Evolutionary conservation across 2,329 filamentous ascomycete species (phyloP), one percentile per base, ranked within the genome.

Genomic region (Talaromyces sp.): DNA sequence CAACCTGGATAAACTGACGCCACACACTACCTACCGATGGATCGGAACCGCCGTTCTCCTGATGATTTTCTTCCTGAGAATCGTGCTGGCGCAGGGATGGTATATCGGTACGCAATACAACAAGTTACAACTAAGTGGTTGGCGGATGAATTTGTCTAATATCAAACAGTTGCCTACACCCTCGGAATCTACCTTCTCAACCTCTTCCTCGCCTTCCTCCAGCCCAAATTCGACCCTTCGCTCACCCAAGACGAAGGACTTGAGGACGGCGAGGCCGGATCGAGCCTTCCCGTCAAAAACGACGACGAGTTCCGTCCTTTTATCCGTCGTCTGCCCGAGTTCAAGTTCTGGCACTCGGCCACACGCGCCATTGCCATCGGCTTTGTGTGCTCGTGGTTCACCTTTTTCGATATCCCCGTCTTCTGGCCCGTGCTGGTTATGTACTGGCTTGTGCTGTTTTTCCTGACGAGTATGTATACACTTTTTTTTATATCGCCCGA

Each of bases 261-360:
- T 84, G 95, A 99, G 78, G 93, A 97, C 70, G 95, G 95, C 64
- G 85, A 91, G 17, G 56, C 60, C 13, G 86, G 87, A 59, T 86
- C 86, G 28, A 73, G 70, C 62, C 86, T 99, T 51, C 95, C 95
- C 27, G 98, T 92, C 62, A 97, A 96, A 81, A 88, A 92, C 70
- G 93, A 98, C 73, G 93, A 99, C 73, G 95, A 99, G 81, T 99
- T 99, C 83, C 88, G 92, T 66, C 95, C 95, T 3, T 99, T 99
- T 73, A 97, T 99, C 75, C 87, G 95, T 72, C 86, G 95, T 63
- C 86, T 99, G 27, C 95, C 95, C 60, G 95, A 99, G 80, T 99
- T 99, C 85, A 99, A 99, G 85, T 99, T 99, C 83, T 99, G 95
- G 95, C 92, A 97, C 81, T 90, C 91, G 71, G 92, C 93, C 59